phyloP scores from a whole-genome alignment of 2,329 filamentous ascomycete genomes.

The Lachnellula occidentalis region DNA sequence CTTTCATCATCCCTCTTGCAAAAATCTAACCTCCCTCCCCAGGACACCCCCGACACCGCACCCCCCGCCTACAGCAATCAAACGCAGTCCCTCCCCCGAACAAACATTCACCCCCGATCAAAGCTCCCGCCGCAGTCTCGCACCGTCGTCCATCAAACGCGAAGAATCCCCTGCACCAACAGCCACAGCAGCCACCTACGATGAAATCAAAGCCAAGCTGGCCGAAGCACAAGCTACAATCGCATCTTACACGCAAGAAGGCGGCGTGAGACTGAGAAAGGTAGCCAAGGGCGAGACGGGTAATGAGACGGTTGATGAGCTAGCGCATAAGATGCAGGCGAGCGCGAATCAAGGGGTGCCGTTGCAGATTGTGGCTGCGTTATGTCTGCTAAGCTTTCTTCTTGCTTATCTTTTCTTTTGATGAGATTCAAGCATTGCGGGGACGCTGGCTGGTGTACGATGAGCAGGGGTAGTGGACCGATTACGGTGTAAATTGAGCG shows the following conservation, averaged over 20 bases:
- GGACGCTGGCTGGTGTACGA: not conserved
- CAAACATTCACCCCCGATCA: constrained; percentile 28
- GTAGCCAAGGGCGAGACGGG: constrained; percentile 48
- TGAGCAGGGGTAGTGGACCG: not conserved
- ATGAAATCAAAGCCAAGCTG: constrained; percentile 69
- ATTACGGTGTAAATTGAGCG: not conserved
- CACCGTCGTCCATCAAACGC: constrained; percentile 28
- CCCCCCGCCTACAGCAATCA: constrained; percentile 41
- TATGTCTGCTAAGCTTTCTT: constrained; percentile 88
- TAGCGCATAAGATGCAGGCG: constrained; percentile 44
- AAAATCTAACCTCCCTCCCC: not conserved
- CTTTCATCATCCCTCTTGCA: not conserved
- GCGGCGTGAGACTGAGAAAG: constrained; percentile 76
- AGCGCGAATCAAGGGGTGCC: constrained; percentile 62
- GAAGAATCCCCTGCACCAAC: constrained; percentile 33
- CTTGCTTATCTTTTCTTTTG: constrained; percentile 97
- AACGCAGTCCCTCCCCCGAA: constrained; percentile 47
- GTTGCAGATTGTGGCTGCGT: constrained; percentile 73
- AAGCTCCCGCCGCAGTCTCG: constrained; percentile 17
- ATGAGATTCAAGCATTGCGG: constrained; percentile 17
- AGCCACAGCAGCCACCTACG: constrained; percentile 30
- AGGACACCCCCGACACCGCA: constrained; percentile 21
- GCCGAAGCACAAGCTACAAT: constrained; percentile 71
- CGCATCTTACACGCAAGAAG: constrained; percentile 61
- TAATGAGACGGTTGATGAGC: constrained; percentile 42